phyloP scores from a whole-genome alignment of 495 filamentous ascomycete species.

The Penicillium paxilli region DNA sequence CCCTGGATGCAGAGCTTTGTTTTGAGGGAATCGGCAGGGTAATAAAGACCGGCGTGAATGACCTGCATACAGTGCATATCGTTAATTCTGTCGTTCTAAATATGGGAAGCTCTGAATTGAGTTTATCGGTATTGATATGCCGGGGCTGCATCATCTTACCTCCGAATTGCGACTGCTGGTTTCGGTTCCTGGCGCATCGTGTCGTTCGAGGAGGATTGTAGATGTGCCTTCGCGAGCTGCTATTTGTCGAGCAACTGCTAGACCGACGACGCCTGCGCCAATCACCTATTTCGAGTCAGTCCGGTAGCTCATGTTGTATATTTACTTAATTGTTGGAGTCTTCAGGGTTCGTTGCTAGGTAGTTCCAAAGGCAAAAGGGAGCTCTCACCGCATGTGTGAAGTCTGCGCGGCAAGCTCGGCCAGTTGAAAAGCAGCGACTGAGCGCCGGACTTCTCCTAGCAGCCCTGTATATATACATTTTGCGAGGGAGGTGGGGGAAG shows the following conservation, averaged over 20 bases:
- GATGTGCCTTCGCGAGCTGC: constrained; percentile 60
- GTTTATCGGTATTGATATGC: background rate
- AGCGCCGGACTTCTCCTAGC: constrained; percentile 11
- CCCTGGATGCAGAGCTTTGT: constrained; percentile 80
- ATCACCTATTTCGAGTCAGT: constrained; percentile 59
- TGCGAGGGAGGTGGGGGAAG: background rate
- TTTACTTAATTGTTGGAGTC: background rate
- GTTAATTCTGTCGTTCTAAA: background rate
- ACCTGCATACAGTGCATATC: constrained; percentile 54
- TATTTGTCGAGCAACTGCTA: constrained; percentile 80
- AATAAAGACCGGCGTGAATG: constrained; percentile 95
- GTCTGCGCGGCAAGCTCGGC: constrained; percentile 51
- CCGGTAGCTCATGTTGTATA: background rate
- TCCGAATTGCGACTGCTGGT: constrained; percentile 93
- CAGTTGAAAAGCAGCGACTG: constrained; percentile 42
- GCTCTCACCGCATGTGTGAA: constrained; percentile 76
- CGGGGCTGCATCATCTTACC: constrained; percentile 40
- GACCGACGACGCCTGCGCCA: constrained; percentile 86
- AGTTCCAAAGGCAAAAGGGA: background rate
- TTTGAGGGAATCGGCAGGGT: constrained; percentile 74
- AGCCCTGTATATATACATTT: constrained; percentile 20
- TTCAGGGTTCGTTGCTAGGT: background rate
- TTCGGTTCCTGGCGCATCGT: constrained; percentile 78
- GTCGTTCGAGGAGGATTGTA: constrained; percentile 82
- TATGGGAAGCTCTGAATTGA: background rate